Conservation (phyloP, 108 stramenopile genomes). For the Cyclotella choctawhatcheeana region DNA sequence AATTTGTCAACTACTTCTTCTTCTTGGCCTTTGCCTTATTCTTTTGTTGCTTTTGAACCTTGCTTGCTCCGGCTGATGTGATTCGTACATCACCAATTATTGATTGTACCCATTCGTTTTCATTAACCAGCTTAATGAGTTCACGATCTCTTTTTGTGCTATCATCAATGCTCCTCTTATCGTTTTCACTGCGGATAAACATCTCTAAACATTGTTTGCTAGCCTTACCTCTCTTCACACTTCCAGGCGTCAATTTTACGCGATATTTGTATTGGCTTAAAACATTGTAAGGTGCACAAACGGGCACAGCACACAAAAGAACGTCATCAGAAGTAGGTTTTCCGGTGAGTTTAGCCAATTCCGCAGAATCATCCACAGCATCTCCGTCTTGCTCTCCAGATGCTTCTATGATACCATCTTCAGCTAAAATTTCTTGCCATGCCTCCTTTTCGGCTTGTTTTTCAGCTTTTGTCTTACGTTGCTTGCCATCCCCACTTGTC, state of each 20-base stretch:
- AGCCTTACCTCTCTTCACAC: slow-evolving; percentile 86
- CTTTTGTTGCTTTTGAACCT: slow-evolving; percentile 68
- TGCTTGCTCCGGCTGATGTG: slow-evolving; percentile 82
- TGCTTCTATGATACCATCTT: slow-evolving; percentile 73
- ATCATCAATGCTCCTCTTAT: slow-evolving; percentile 31
- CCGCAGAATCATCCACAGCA: slow-evolving; percentile 76
- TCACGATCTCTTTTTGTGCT: slow-evolving; percentile 58
- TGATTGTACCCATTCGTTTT: slow-evolving; percentile 86
- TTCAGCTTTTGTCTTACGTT: slow-evolving; percentile 78
- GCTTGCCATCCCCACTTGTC: slow-evolving; percentile 34
- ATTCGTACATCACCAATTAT: slow-evolving; percentile 85
- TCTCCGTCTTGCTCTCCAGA: slow-evolving; percentile 61
- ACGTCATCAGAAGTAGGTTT: slow-evolving; percentile 84
- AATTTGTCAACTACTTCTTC: slow-evolving; percentile 16
- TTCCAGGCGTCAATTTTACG: slow-evolving; percentile 89
- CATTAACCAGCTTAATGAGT: slow-evolving; percentile 80
- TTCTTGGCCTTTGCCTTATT: slow-evolving; percentile 45
- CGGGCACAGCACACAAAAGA: slow-evolving; percentile 88
- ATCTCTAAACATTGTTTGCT: slow-evolving; percentile 84
- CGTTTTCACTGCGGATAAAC: slow-evolving; percentile 59
- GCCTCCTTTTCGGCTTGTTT: slow-evolving; percentile 73
- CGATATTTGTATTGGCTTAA: slow-evolving; percentile 87
- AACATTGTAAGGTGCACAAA: slow-evolving; percentile 93
- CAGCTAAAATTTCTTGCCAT: slow-evolving; percentile 82
- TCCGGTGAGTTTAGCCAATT: slow-evolving; percentile 83